Percentiles rank a stretch among this genome's conserved stretches.
These are phyloP conservation scores for Paspalum notatum DNA, from an alignment of 176 grass and related monocot species.

Conservation along the genomic window DNA sequence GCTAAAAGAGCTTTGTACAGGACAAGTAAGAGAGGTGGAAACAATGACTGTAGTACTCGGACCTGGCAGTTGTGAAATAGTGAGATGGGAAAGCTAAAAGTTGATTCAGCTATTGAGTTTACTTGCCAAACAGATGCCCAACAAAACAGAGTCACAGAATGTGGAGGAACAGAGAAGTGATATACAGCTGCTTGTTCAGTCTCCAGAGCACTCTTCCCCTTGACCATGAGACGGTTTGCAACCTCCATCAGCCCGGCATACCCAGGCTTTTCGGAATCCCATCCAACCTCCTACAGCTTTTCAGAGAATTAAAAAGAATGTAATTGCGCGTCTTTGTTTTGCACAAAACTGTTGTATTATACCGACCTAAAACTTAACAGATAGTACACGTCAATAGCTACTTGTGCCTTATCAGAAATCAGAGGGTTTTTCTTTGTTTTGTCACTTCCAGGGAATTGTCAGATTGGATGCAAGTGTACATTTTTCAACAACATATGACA, in stretches of 20 bases:
- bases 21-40: conserved; percentile 68
- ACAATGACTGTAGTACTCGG: conserved; percentile 67
- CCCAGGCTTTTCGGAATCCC: conserved; percentile 80
- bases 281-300: conserved; percentile 90
- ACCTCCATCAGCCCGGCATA: conserved; percentile 83
- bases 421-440: background rate
- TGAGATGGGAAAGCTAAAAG: background rate
- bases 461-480: background rate
- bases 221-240: conserved; percentile 67
- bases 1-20: conserved; percentile 81
- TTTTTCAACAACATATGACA: background rate
- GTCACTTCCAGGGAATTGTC: background rate
- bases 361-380: background rate
- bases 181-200: conserved; percentile 79
- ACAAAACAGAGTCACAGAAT: background rate
- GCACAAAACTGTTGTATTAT: background rate
- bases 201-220: conserved; percentile 70
- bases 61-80: conserved; percentile 50
- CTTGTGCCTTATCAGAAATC: background rate
- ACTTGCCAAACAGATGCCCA: background rate
- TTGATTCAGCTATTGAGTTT: background rate
- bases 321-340: background rate
- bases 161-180: background rate
- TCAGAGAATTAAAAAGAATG: conserved; percentile 28
- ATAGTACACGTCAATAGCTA: background rate